A percentile compares a stretch with the other conserved stretches of the same genome.
Evolutionary conservation across 2,329 filamentous ascomycete genomes (phyloP).

Genomic region (Cadophora sp.): DNA sequence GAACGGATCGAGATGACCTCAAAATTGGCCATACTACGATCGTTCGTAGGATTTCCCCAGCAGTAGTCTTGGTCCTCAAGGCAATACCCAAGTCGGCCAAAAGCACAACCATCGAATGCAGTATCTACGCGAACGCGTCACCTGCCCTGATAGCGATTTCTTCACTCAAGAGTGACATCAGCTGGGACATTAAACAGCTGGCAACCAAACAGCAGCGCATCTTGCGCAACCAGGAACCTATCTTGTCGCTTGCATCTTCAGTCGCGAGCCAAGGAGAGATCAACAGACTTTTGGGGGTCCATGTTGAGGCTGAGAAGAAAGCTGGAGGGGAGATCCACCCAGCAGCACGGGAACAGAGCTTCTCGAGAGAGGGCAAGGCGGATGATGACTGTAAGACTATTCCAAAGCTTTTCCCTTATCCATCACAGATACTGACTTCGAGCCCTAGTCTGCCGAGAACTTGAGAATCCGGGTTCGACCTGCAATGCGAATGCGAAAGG

Average conservation of each 20-base stretch:
- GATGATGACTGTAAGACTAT: conserved; percentile 42
- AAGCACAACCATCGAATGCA: conserved; percentile 22
- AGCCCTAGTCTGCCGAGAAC: conserved; percentile 29
- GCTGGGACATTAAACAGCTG: conserved; percentile 19
- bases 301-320: conserved; percentile 32
- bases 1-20: not conserved
- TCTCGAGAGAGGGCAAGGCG: conserved; percentile 35
- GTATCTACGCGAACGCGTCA: conserved; percentile 3
- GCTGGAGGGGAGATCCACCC: conserved; percentile 36
- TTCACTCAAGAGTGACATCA: conserved; percentile 20
- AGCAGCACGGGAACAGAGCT: conserved; percentile 33
- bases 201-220: conserved; percentile 14
- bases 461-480: conserved; percentile 27
- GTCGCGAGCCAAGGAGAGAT: conserved; percentile 27
- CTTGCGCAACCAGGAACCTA: conserved; percentile 11
- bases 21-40: conserved; percentile 23
- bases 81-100: conserved; percentile 23
- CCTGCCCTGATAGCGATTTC: not conserved
- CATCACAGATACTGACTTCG: not conserved
- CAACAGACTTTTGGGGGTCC: conserved; percentile 28
- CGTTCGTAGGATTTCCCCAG: conserved; percentile 12
- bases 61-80: conserved; percentile 17
- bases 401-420: not conserved
- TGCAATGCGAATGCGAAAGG: conserved; percentile 32
- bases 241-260: conserved; percentile 1